Evolutionary conservation across 352 stramenopile species (phyloP).

Genomic region (Globisporangium iwayamae): DNA sequence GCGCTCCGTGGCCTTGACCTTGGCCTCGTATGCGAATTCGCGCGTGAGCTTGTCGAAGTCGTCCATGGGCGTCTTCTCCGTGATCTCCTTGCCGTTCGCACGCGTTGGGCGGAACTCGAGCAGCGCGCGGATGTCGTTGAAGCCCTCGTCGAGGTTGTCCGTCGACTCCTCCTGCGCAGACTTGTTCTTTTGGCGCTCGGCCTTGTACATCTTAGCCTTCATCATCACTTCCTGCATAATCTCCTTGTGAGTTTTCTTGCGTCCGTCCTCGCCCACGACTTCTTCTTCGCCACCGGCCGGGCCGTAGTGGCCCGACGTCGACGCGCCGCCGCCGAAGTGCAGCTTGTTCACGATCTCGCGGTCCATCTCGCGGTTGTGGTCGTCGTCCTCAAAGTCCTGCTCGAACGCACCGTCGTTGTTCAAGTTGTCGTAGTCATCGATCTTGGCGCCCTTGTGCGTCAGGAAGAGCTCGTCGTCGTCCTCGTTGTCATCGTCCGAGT

Average conservation of each 20-base stretch:
- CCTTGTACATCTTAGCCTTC: slow-evolving; percentile 90
- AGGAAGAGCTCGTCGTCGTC: slow-evolving; percentile 71
- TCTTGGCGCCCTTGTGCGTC: slow-evolving; percentile 70
- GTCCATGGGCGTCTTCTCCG: slow-evolving; percentile 75
- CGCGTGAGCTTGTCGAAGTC: slow-evolving; percentile 83
- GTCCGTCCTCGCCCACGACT: slow-evolving; percentile 18
- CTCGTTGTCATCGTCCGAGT: slow-evolving; percentile 73
- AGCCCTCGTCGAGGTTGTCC: slow-evolving; percentile 71
- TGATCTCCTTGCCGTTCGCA: slow-evolving; percentile 52
- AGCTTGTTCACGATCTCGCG: slow-evolving; percentile 80
- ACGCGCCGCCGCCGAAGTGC: slow-evolving; percentile 74
- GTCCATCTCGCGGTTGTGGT: slow-evolving; percentile 71
- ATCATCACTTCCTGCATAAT: slow-evolving; percentile 91
- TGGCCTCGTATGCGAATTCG: slow-evolving; percentile 88
- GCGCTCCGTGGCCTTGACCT: slow-evolving; percentile 91
- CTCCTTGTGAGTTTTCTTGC: slow-evolving; percentile 85
- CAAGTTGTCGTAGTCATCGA: slow-evolving; percentile 72
- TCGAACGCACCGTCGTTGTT: slow-evolving; percentile 44
- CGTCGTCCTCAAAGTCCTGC: slow-evolving; percentile 61
- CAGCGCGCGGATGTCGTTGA: slow-evolving; percentile 56
- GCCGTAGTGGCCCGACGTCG: slow-evolving; percentile 12
- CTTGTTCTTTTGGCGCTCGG: slow-evolving; percentile 86
- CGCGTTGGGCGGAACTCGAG: slow-evolving; percentile 75
- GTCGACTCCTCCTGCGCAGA: slow-evolving; percentile 73
- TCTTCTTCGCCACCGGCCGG: slow-evolving; percentile 15